Conservation (phyloP, 1,284 basidiomycete genomes). For the Lignosus rhinocerotis region DNA sequence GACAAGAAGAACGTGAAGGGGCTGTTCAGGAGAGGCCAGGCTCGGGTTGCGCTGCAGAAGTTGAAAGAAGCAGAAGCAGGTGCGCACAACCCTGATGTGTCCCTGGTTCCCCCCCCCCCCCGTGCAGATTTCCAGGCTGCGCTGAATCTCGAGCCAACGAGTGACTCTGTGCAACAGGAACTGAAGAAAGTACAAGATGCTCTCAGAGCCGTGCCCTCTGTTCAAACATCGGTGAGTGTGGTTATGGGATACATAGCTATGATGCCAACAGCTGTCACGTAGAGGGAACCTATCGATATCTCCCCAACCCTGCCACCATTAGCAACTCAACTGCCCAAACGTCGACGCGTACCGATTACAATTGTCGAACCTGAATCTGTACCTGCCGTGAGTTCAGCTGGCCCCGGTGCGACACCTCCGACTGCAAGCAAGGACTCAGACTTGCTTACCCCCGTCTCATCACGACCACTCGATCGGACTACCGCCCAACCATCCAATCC, state of each 20-base stretch:
- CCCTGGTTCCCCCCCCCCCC: not conserved
- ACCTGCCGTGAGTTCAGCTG: constrained; percentile 6
- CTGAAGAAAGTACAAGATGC: constrained; percentile 46
- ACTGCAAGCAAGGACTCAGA: not conserved
- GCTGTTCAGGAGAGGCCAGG: constrained; percentile 71
- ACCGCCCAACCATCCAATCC: constrained; percentile 10
- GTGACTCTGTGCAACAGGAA: constrained; percentile 58
- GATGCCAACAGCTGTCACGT: not conserved
- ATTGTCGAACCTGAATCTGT: constrained; percentile 51
- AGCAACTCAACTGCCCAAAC: constrained; percentile 27
- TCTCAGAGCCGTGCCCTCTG: constrained; percentile 31
- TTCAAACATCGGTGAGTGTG: constrained; percentile 33
- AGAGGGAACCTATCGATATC: constrained; percentile 23
- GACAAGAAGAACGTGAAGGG: constrained; percentile 68
- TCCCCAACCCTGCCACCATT: constrained; percentile 24
- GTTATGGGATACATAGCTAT: constrained; percentile 9
- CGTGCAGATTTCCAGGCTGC: constrained; percentile 59
- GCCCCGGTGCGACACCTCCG: constrained; percentile 11
- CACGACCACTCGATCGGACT: constrained; percentile 19
- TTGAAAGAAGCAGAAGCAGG: constrained; percentile 57
- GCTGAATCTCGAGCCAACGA: constrained; percentile 55
- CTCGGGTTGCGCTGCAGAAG: constrained; percentile 52
- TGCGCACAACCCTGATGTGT: constrained; percentile 32
- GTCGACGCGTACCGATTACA: constrained; percentile 69
- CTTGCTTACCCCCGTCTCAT: constrained; percentile 37